phyloP scores from a whole-genome alignment of 1,284 basidiomycete species.

The Caloboletus inedulis region DNA sequence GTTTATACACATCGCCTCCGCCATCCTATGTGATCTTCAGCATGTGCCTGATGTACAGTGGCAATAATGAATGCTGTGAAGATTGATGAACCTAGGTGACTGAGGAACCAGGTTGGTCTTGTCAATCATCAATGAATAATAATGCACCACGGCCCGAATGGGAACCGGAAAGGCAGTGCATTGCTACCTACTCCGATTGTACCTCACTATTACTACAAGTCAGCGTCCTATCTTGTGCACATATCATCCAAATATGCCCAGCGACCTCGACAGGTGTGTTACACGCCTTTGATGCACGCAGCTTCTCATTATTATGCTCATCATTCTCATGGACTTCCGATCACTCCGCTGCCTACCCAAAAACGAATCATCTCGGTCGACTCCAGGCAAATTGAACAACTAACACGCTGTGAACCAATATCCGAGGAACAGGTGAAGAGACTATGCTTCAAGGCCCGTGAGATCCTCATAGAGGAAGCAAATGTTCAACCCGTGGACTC shows the following conservation, averaged over 20 bases:
- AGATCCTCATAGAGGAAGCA: slow-evolving; percentile 95
- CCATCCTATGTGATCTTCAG: slow-evolving; percentile 4
- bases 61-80: slow-evolving; percentile 1
- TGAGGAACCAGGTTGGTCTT: neutral
- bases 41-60: slow-evolving; percentile 28
- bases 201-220: slow-evolving; percentile 31
- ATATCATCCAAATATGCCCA: slow-evolving; percentile 38
- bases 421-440: slow-evolving; percentile 91
- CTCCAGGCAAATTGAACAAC: slow-evolving; percentile 80
- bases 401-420: slow-evolving; percentile 88
- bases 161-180: slow-evolving; percentile 25
- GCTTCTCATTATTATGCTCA: slow-evolving; percentile 21
- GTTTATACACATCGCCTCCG: slow-evolving; percentile 26
- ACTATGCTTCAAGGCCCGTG: slow-evolving; percentile 91
- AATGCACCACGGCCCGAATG: slow-evolving; percentile 18
- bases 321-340: slow-evolving; percentile 25
- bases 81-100: slow-evolving; percentile 7
- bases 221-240: slow-evolving; percentile 28
- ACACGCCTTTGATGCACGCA: slow-evolving; percentile 33
- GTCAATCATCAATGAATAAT: slow-evolving; percentile 11
- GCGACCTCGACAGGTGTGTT: slow-evolving; percentile 49
- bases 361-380: slow-evolving; percentile 12
- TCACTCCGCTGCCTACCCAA: slow-evolving; percentile 15
- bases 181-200: slow-evolving; percentile 21
- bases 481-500: slow-evolving; percentile 97